Evolutionary conservation across 192 early-diverging fungal genomes (phyloP), one percentile per base, ranked within the genome.

Genomic region (Coemansia reversa): DNA sequence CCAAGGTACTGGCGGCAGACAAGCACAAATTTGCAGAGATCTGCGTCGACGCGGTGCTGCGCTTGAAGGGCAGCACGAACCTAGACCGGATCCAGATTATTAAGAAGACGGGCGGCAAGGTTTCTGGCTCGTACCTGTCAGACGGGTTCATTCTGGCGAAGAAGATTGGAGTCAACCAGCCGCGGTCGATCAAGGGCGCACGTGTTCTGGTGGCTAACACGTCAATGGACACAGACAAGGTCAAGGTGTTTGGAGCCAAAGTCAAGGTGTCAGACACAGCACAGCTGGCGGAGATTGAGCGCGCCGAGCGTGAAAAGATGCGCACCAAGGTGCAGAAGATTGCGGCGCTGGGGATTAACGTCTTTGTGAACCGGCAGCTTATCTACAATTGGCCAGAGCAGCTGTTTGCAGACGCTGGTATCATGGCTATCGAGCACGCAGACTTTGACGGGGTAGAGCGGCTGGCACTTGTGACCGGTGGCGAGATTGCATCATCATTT

Each of bases 341-440:
- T 83, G 94, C 94, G 67, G 87, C 86, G 2, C 93, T 96, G 74
- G 94, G 94, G 3, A 97, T 99, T 83, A 99, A 97, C 81, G 97
- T 95, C 72, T 99, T 99, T 84, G 96, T 99, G 57, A 99, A 99
- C 88, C 93, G 97, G 66, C 97, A 99, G 76, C 83, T 99, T 33
- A 99, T 99, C 68, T 99, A 99, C 86, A 99, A 99, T 89, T 99
- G 94, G 93, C 97, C 97, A 52, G 97, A 99, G 82, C 93, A 95
- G 81, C 86, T 99, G 47, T 93, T 99, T 83, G 97, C 94, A n/a
- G 97, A 99, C 74, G 85, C 94, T 50, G 92, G 93, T 20, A 90
- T 99, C 75, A 90, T 92, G 84, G 90, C 92, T 51, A 99, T 99
- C 61, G 97, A 99, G 76, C 97, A 99, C 74, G 97, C 97, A 24